Evolutionary conservation across 495 filamentous ascomycete species (phyloP).

Genomic region (Aspergillus funiculosus): DNA sequence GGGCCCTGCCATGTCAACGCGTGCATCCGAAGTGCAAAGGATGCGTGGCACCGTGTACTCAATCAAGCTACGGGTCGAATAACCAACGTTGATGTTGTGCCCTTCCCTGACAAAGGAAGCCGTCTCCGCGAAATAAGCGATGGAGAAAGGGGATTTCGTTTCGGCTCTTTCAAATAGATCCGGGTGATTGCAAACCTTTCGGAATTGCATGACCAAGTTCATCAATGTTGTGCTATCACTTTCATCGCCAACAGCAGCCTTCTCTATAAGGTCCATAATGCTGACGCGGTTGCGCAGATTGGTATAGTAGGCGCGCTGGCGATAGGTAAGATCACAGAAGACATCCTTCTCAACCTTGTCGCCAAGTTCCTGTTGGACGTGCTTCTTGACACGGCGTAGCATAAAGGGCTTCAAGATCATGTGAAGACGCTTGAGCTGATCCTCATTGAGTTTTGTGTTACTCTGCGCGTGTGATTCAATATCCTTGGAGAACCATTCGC

Average conservation of each 20-base stretch:
- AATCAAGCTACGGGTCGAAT: conserved; percentile 82
- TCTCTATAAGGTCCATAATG: conserved; percentile 97
- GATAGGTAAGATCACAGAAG: conserved; percentile 95
- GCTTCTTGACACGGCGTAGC: conserved; percentile 98
- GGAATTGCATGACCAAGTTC: conserved; percentile 99
- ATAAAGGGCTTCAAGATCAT: conserved; percentile 99
- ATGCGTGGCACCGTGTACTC: conserved; percentile 76
- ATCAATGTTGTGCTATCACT: conserved; percentile 92
- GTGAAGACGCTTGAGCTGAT: conserved; percentile 91
- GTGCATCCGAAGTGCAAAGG: conserved; percentile 68
- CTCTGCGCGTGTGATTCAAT: conserved; percentile 98
- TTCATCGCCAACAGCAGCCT: conserved; percentile 90
- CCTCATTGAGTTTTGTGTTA: conserved; percentile 97
- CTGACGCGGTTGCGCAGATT: conserved; percentile 93
- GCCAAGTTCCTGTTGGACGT: conserved; percentile 95
- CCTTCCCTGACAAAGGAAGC: conserved; percentile 92
- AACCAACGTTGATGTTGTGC: conserved; percentile 67
- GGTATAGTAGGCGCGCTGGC: conserved; percentile 89
- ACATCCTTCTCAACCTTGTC: conserved; percentile 97
- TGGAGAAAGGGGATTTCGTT: conserved; percentile 76
- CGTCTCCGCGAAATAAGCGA: conserved; percentile 83
- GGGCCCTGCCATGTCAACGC: conserved; percentile 68
- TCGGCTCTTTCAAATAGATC: conserved; percentile 95
- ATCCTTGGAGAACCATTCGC: conserved; percentile 99
- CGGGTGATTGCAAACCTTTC: conserved; percentile 98